phyloP scores from a whole-genome alignment of 1,139 yeast species.

The Zygosaccharomyces pseudobailii region DNA sequence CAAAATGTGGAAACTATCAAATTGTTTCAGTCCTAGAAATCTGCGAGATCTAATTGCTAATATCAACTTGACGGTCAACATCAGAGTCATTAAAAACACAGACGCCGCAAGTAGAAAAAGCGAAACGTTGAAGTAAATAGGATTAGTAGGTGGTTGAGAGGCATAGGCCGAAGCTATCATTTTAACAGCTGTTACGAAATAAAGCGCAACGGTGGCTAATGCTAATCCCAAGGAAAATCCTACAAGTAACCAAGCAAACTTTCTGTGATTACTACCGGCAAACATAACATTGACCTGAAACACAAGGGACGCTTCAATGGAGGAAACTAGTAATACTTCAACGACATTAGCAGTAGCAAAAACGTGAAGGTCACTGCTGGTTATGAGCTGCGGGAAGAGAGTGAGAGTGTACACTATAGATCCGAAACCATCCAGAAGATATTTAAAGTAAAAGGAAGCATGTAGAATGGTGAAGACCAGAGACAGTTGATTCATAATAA shows the following conservation, averaged over 20 bases:
- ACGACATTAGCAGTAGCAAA: conserved; percentile 58
- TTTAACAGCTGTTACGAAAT: conserved; percentile 44
- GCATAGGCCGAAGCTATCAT: conserved; percentile 33
- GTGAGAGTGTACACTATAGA: conserved; percentile 50
- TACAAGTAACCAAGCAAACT: conserved; percentile 41
- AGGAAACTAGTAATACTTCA: conserved; percentile 52
- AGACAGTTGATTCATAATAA: conserved; percentile 59
- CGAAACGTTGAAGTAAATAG: conserved; percentile 44
- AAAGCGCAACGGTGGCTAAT: conserved; percentile 48
- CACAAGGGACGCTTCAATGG: conserved; percentile 60
- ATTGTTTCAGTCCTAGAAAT: conserved; percentile 71
- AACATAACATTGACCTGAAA: conserved; percentile 71
- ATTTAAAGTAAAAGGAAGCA: conserved; percentile 52
- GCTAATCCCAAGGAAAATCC: conserved; percentile 42
- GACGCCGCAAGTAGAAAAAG: conserved; percentile 64
- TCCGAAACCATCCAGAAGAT: conserved; percentile 49
- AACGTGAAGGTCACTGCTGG: conserved; percentile 37
- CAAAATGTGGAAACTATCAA: conserved; percentile 74
- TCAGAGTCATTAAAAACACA: conserved; percentile 54
- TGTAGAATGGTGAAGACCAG: conserved; percentile 53
- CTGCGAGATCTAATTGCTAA: conserved; percentile 69
- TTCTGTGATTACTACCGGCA: conserved; percentile 45
- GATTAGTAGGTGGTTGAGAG: conserved; percentile 28
- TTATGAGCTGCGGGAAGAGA: conserved; percentile 39
- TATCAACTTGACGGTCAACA: conserved; percentile 57